Conservation (phyloP, 2,329 filamentous ascomycete species). For the Trichophyton benhamiae region DNA sequence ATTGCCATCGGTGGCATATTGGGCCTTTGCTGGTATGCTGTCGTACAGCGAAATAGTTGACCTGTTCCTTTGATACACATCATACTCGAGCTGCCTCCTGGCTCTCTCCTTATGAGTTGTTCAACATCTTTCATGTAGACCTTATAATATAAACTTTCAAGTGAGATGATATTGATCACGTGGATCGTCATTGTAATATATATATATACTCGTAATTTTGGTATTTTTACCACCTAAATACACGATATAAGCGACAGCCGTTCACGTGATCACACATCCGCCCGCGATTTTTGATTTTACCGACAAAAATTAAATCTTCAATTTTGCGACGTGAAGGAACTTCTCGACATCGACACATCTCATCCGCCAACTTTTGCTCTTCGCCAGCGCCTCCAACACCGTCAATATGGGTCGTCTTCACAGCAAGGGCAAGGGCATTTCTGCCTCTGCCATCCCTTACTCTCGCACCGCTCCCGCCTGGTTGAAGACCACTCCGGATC, state of each 20-base stretch:
- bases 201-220: not conserved
- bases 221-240: not conserved
- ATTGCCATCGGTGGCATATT: conserved; percentile 38
- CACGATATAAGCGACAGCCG: not conserved
- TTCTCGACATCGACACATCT: not conserved
- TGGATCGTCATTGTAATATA: not conserved
- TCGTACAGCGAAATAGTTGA: conserved; percentile 18
- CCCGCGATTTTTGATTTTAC: not conserved
- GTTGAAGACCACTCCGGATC: conserved; percentile 97
- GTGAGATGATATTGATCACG: not conserved
- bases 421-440: conserved; percentile 99
- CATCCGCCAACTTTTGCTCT: conserved; percentile 4
- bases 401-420: conserved; percentile 84
- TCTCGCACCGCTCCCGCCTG: conserved; percentile 83
- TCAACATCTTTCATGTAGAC: not conserved
- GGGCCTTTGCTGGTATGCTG: conserved; percentile 38
- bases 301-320: not conserved
- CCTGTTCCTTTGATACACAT: not conserved
- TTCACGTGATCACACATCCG: conserved; percentile 10
- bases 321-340: not conserved
- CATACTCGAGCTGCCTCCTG: not conserved
- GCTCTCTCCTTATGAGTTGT: not conserved
- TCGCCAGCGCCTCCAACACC: conserved; percentile 9
- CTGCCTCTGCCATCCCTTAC: conserved; percentile 90
- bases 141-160: too few species aligned